A percentile compares a stretch with the other conserved stretches of the same genome.
These are phyloP conservation scores for Lactarius deliciosus DNA, from an alignment of 768 basidiomycete genomes.

Conservation along the genomic window DNA sequence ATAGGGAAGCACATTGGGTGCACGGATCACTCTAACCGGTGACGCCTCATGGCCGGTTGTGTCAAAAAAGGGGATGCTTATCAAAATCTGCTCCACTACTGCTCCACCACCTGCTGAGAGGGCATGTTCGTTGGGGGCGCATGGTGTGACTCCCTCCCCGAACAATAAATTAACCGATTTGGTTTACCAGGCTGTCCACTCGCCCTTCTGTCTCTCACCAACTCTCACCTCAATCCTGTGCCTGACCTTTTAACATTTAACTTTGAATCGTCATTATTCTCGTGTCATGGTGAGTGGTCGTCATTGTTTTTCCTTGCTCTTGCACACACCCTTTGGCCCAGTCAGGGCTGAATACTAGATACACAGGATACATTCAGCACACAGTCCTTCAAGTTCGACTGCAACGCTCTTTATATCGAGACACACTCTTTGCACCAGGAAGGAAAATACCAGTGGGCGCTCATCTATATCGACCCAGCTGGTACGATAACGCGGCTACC, in stretches of 20 bases:
- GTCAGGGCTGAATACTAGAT: not conserved
- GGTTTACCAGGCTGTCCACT: not conserved
- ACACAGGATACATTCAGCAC: slow-evolving; percentile 19
- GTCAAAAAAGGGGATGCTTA: slow-evolving; percentile 14
- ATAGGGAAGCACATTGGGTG: not conserved
- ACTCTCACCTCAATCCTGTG: not conserved
- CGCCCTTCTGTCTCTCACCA: not conserved
- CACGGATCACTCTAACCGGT: not conserved
- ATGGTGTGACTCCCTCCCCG: slow-evolving; percentile 11
- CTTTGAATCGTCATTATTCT: not conserved
- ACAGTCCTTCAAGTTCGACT: slow-evolving; percentile 28
- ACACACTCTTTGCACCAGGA: slow-evolving; percentile 29
- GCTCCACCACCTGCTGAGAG: slow-evolving; percentile 18
- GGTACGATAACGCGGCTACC: slow-evolving; percentile 23
- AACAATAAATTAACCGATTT: slow-evolving; percentile 17
- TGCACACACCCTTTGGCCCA: not conserved
- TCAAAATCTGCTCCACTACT: slow-evolving; percentile 8
- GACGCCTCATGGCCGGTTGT: slow-evolving; percentile 15
- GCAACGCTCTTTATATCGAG: slow-evolving; percentile 29
- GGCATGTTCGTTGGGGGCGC: not conserved
- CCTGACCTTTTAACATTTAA: not conserved
- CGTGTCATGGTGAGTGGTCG: slow-evolving; percentile 18
- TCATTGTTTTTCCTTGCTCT: not conserved
- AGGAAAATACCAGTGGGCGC: slow-evolving; percentile 28
- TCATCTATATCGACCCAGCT: slow-evolving; percentile 22